These are phyloP conservation scores for Jaminaea rosea DNA, from an alignment of 1,284 basidiomycete genomes.

Conservation along the genomic window DNA sequence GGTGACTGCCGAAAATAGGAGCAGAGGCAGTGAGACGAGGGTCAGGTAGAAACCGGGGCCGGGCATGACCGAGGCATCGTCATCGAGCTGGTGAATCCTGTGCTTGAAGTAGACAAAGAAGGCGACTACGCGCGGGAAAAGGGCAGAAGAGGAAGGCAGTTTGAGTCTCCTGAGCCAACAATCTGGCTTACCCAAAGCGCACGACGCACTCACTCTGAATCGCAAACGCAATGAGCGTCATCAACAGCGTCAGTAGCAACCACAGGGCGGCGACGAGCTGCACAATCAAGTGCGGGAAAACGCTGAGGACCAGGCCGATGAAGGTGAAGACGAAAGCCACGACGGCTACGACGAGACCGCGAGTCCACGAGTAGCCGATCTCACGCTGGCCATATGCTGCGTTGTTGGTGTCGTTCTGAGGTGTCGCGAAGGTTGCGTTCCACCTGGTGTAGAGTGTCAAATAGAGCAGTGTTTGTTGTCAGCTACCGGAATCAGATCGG, in stretches of 20 bases:
- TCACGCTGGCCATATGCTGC: not conserved
- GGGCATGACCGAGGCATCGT: constrained; percentile 5
- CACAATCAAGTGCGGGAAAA: constrained; percentile 4
- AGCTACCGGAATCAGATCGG: no score
- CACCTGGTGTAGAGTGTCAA: not conserved
- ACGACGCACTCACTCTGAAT: constrained; percentile 6
- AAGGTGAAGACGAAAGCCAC: constrained; percentile 4
- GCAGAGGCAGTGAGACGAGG: constrained; percentile 12
- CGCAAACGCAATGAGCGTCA: constrained; percentile 6
- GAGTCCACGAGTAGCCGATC: constrained; percentile 6
- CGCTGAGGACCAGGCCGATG: not conserved
- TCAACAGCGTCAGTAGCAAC: constrained; percentile 2
- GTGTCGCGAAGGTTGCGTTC: not conserved
- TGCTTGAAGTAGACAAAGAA: constrained; percentile 9
- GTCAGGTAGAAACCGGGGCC: constrained; percentile 12
- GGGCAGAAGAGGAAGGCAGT: not conserved
- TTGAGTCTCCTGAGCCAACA: not conserved
- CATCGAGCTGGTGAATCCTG: constrained; percentile 5
- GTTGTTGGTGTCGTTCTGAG: not conserved
- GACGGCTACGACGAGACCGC: constrained; percentile 6
- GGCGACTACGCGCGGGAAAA: not conserved
- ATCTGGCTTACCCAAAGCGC: not conserved
- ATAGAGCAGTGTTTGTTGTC: no score
- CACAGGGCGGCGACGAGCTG: constrained; percentile 7
- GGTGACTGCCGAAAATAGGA: constrained; percentile 10